Percentiles rank a stretch among this genome's conserved stretches.
Conservation (phyloP, 371 early-diverging fungal species). For the Nematocida minor region DNA sequence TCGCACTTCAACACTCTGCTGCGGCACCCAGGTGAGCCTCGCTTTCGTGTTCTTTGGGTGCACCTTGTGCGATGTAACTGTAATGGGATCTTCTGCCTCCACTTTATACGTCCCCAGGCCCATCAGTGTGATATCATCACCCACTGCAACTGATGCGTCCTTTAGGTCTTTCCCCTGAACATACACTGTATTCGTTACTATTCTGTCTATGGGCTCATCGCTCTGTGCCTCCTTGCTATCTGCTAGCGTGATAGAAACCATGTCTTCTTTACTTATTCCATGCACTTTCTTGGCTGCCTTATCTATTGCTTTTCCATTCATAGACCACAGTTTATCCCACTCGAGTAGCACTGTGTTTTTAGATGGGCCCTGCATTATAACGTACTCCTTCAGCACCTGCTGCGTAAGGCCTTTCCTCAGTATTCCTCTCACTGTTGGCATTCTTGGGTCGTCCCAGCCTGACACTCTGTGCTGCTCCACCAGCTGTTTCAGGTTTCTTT, state of each 20-base stretch:
- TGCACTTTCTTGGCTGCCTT: conserved; percentile 82
- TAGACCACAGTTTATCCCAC: conserved; percentile 99
- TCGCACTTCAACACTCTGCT: conserved; percentile 59
- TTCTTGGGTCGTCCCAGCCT: conserved; percentile 94
- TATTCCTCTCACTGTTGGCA: conserved; percentile 95
- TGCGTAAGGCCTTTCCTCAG: conserved; percentile 92
- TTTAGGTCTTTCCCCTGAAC: conserved; percentile 84
- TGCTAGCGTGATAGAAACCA: conserved; percentile 14
- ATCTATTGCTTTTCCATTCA: conserved; percentile 94
- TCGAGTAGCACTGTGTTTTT: conserved; percentile 75
- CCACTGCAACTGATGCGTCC: conserved; percentile 69
- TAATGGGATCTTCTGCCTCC: conserved; percentile 67
- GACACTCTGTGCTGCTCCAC: conserved; percentile 72
- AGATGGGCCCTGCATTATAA: conserved; percentile 95
- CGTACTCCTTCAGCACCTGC: conserved; percentile 89
- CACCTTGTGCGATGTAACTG: conserved; percentile 73
- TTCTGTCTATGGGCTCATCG: background rate
- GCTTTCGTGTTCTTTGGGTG: conserved; percentile 95
- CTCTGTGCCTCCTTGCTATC: background rate
- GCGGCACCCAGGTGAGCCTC: conserved; percentile 90
- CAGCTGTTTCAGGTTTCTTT: conserved; percentile 87
- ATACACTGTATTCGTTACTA: conserved; percentile 58
- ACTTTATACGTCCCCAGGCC: conserved; percentile 97
- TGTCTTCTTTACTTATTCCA: conserved; percentile 70
- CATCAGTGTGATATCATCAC: conserved; percentile 95